phyloP scores from a whole-genome alignment of 1,284 basidiomycete species.

The Naganishia albida region DNA sequence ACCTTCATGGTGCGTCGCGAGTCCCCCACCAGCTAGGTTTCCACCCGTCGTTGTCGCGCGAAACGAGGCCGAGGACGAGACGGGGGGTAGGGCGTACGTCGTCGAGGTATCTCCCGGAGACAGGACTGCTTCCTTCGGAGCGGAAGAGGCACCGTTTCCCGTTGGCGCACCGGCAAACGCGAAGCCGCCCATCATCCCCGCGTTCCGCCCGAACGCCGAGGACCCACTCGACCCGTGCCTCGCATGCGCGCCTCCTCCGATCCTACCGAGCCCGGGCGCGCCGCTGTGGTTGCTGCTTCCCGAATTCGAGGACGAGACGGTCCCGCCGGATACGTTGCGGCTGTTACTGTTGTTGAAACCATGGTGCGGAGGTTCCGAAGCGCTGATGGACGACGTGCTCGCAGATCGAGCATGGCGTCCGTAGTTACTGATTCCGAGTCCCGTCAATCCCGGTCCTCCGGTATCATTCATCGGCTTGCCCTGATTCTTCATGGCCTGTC shows the following conservation, averaged over 20 bases:
- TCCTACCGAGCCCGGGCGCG: conserved; percentile 4
- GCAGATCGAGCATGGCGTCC: conserved; percentile 25
- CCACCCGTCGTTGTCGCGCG: neutral
- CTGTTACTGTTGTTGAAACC: neutral
- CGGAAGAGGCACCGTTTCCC: no score
- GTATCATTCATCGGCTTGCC: conserved; percentile 1
- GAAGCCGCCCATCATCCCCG: conserved; percentile 39
- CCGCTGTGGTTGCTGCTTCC: neutral
- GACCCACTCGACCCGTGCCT: conserved; percentile 26
- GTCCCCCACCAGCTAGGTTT: neutral
- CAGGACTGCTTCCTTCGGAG: neutral
- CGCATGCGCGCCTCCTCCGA: conserved; percentile 13
- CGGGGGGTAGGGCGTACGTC: conserved; percentile 5
- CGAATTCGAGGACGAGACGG: neutral
- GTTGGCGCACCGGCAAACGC: conserved; percentile 33
- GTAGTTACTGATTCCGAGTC: conserved; percentile 15
- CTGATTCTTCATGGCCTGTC: neutral
- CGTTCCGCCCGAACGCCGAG: conserved; percentile 40
- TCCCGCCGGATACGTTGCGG: conserved; percentile 10
- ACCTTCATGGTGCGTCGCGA: conserved; percentile 34
- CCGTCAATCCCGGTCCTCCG: neutral
- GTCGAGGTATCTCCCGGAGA: neutral
- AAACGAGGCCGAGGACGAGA: conserved; percentile 17
- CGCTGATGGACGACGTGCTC: conserved; percentile 28
- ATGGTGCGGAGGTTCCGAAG: conserved; percentile 2